phyloP scores from a whole-genome alignment of 2,329 filamentous ascomycete species.

The Lizonia empirigonia region DNA sequence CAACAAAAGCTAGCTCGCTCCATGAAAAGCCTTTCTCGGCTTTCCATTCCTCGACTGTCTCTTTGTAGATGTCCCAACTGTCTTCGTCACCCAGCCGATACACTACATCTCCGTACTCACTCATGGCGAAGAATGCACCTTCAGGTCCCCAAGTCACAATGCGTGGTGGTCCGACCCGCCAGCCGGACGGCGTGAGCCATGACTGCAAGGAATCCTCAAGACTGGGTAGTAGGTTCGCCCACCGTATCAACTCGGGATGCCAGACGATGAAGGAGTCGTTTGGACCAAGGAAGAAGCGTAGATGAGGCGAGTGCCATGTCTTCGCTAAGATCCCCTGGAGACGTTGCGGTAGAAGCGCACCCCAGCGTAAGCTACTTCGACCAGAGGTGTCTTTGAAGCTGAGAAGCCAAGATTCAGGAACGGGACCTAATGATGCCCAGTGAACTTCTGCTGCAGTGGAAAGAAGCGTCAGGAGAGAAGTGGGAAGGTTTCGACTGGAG shows the following conservation, averaged over 20 bases:
- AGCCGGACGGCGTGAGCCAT: constrained; percentile 47
- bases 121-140: constrained; percentile 46
- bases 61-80: constrained; percentile 38
- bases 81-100: constrained; percentile 33
- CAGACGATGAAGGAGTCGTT: constrained; percentile 43
- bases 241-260: constrained; percentile 42
- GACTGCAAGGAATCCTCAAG: constrained; percentile 42
- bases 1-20: constrained; percentile 39
- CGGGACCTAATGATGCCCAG: constrained; percentile 40
- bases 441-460: constrained; percentile 36
- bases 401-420: constrained; percentile 42
- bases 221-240: constrained; percentile 32
- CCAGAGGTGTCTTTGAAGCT: constrained; percentile 37
- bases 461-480: constrained; percentile 35
- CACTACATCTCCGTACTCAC: constrained; percentile 44
- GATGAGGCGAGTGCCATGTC: constrained; percentile 37
- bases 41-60: constrained; percentile 46
- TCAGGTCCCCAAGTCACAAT: constrained; percentile 40
- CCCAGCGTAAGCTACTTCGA: constrained; percentile 40
- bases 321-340: constrained; percentile 30
- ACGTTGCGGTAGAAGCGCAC: constrained; percentile 27
- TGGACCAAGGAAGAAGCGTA: constrained; percentile 41
- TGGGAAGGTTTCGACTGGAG: constrained; percentile 38
- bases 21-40: constrained; percentile 38
- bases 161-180: constrained; percentile 43